Base-by-base conservation (phyloP, 768 basidiomycete species). In the Xanthoconium stramineum region DNA sequence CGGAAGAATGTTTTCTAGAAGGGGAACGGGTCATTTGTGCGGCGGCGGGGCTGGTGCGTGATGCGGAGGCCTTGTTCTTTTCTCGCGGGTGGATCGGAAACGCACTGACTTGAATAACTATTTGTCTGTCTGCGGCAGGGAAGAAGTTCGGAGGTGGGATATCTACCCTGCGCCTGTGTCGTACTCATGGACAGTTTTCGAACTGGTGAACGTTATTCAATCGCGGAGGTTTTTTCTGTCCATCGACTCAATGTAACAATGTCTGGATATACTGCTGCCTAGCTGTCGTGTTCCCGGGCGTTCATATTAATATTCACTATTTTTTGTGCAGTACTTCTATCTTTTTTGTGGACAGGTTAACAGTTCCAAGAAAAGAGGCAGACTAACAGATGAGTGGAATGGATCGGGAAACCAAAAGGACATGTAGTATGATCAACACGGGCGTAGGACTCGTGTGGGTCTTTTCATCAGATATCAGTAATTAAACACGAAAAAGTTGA, bases 1-100 rank as follows among this genome's bases (percentile, higher is more conserved):
- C 29, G 48, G 54, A 9, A 58, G 20, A 46, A 39, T 50, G 1
- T 64, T 67, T 32, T 67, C 64, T 19, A 57, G 64, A 19, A 65
- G 24, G 39, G 54, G 59, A 10, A 65, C 65, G 2, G 38, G 40
- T 2, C 64, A 65, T 20, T 8, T 42, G 13, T 65, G 64, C 35
- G 17, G 12, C 15, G 38, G 28, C 2, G 47, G 44, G 28, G 35
- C 4, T 12, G 32, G 19, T 39, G 24, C 35, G 5, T 57, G 30
- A 61, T 3, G 9, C 7, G 17, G 24, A 7, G 20, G 5, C 2
- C 3, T 17, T 9, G 3, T 19, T 3, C 30, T 19, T 20, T 45
- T 5, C 20, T 37, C n/a, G 20, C n/a, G 8, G 28, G 15, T 4
- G 39, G 24, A 32, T 37, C 33, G 37, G 30, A 46, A 29, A 15